A percentile compares a stretch with the other conserved stretches of the same genome.
Evolutionary conservation across 192 early-diverging fungal genomes (phyloP).

Genomic region (Linnemannia elongata): DNA sequence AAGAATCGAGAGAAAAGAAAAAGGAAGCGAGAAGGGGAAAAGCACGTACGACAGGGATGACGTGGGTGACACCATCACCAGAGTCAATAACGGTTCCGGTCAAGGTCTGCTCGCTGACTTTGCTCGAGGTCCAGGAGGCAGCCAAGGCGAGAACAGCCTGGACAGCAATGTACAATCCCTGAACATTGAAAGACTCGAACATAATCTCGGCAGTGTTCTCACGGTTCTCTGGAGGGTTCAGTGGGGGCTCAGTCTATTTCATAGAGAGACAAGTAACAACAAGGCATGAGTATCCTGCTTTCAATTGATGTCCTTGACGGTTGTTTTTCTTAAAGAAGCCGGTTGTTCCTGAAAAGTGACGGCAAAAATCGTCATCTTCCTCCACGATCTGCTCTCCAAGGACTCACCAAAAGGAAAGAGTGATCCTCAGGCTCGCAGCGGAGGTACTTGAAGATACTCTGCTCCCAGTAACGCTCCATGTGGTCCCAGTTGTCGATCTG

Average conservation of each 20-base stretch:
- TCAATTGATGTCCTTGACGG: neutral
- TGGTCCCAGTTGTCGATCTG: constrained; percentile 99
- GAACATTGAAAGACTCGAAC: constrained; percentile 98
- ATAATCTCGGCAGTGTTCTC: constrained; percentile 99
- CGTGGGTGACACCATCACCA: constrained; percentile 99
- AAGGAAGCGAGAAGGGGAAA: neutral
- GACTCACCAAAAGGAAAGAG: constrained; percentile 87
- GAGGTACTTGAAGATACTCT: constrained; percentile 97
- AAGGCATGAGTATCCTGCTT: neutral
- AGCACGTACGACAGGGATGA: constrained; percentile 92
- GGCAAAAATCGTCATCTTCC: neutral
- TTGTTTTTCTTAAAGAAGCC: neutral
- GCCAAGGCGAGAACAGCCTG: constrained; percentile 98
- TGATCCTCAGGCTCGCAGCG: constrained; percentile 99
- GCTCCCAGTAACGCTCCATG: constrained; percentile 99
- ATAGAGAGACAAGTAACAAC: neutral
- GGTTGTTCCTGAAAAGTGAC: neutral
- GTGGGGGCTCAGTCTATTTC: constrained; percentile 93
- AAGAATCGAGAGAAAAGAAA: neutral
- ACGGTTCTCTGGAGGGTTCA: constrained; percentile 98
- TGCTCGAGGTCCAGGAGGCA: constrained; percentile 92
- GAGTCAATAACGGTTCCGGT: constrained; percentile 99
- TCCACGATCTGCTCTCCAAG: neutral
- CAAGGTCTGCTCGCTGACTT: constrained; percentile 86
- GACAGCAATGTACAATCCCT: constrained; percentile 99